phyloP scores from a whole-genome alignment of 805 yeast genomes.

The Candida krabiensis region DNA sequence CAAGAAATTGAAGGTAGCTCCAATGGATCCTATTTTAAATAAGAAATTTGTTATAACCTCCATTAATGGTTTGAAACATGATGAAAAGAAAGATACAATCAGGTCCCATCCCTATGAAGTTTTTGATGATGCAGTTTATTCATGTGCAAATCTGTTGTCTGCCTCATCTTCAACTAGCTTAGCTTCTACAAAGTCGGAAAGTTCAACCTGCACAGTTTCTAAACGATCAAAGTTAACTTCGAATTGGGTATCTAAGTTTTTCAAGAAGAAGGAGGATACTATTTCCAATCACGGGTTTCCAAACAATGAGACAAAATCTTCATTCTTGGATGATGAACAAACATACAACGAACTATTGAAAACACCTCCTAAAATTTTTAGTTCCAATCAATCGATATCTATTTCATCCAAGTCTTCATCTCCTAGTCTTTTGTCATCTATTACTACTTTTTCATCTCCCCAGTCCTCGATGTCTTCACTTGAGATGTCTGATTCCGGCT shows the following conservation, averaged over 20 bases:
- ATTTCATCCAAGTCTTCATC: slow-evolving; percentile 31
- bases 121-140: slow-evolving; percentile 64
- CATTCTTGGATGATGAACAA: slow-evolving; percentile 2
- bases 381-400: slow-evolving; percentile 25
- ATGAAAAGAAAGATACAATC: slow-evolving; percentile 33
- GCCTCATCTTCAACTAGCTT: slow-evolving; percentile 8
- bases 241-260: slow-evolving; percentile 28
- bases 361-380: slow-evolving; percentile 17
- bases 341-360: slow-evolving; percentile 6
- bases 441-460: slow-evolving; percentile 27
- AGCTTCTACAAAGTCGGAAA: slow-evolving; percentile 10
- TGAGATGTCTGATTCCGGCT: slow-evolving; percentile 18
- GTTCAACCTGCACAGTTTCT: slow-evolving; percentile 5
- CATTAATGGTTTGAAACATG: slow-evolving; percentile 14
- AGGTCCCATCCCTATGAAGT: slow-evolving; percentile 63
- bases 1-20: slow-evolving; percentile 17
- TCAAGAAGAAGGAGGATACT: slow-evolving; percentile 20
- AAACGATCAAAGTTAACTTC: slow-evolving; percentile 15
- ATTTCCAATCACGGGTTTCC: not conserved
- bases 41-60: slow-evolving; percentile 47
- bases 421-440: slow-evolving; percentile 27
- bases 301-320: slow-evolving; percentile 2
- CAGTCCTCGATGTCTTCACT: slow-evolving; percentile 30
- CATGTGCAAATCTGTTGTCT: slow-evolving; percentile 23
- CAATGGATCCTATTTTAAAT: slow-evolving; percentile 44